phyloP scores from a whole-genome alignment of 129 eudicot species.

The Pulicaria dysenterica region DNA sequence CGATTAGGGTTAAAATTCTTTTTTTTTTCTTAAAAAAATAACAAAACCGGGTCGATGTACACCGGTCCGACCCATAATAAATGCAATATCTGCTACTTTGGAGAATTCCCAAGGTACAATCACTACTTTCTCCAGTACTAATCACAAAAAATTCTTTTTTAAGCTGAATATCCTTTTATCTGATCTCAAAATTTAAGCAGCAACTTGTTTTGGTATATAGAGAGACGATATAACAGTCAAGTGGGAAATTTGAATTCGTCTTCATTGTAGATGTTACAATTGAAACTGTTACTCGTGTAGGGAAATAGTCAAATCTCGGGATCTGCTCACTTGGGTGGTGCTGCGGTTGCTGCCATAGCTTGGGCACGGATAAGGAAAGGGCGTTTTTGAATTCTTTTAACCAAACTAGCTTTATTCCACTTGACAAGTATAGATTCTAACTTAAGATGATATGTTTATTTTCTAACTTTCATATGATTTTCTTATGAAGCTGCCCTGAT shows the following conservation, averaged over 20 bases:
- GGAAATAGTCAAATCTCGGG: conserved; percentile 75
- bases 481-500: neutral
- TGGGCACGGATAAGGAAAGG: conserved; percentile 59
- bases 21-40: too few relatives aligned
- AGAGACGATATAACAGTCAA: neutral
- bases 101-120: neutral
- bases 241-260: neutral
- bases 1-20: too few relatives aligned
- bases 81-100: too few relatives aligned
- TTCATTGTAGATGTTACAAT: neutral
- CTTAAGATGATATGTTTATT: neutral
- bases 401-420: conserved; percentile 4
- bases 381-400: conserved; percentile 45
- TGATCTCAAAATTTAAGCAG: neutral
- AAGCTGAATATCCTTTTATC: neutral
- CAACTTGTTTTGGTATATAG: too few relatives aligned
- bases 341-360: conserved; percentile 72
- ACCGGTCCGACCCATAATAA: too few relatives aligned
- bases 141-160: too few relatives aligned
- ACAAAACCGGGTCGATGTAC: too few relatives aligned
- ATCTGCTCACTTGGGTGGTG: conserved; percentile 92
- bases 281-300: conserved; percentile 40
- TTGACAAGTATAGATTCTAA: neutral
- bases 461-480: neutral
- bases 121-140: neutral